Evolutionary conservation across 345 rosid species (phyloP).

Genomic region (Odontarrhena argentea): DNA sequence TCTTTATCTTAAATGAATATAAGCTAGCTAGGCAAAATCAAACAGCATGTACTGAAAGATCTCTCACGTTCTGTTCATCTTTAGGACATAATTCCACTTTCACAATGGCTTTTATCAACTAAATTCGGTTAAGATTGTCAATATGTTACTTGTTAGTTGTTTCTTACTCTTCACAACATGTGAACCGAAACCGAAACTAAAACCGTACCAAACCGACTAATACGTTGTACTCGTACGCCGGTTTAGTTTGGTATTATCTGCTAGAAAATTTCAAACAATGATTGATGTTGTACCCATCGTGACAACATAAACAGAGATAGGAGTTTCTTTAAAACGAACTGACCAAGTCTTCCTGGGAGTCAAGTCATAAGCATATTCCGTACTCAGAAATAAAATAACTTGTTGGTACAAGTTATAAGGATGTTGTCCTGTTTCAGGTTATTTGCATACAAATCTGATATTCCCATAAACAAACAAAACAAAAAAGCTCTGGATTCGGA

Average conservation of each 20-base stretch:
- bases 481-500: conserved; percentile 35
- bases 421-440: conserved; percentile 22
- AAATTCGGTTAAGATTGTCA: too few relatives aligned
- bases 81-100: background rate
- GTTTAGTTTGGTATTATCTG: conserved; percentile 11
- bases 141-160: too few relatives aligned
- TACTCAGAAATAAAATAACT: background rate
- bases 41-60: conserved; percentile 2
- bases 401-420: background rate
- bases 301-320: conserved; percentile 19
- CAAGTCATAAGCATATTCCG: conserved; percentile 38
- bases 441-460: background rate
- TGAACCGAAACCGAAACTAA: conserved; percentile 4
- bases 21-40: conserved; percentile 24
- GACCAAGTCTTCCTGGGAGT: conserved; percentile 41
- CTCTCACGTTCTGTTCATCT: background rate
- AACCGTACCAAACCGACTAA: background rate
- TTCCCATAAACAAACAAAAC: background rate
- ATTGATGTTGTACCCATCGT: conserved; percentile 27
- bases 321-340: background rate
- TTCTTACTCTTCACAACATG: background rate
- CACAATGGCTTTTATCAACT: conserved; percentile 2
- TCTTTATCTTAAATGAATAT: conserved; percentile 3
- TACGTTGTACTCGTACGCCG: background rate
- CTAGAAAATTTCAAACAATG: conserved; percentile 15